Conservation (phyloP, 805 yeast genomes). For the Pichia gijzeniarum region DNA sequence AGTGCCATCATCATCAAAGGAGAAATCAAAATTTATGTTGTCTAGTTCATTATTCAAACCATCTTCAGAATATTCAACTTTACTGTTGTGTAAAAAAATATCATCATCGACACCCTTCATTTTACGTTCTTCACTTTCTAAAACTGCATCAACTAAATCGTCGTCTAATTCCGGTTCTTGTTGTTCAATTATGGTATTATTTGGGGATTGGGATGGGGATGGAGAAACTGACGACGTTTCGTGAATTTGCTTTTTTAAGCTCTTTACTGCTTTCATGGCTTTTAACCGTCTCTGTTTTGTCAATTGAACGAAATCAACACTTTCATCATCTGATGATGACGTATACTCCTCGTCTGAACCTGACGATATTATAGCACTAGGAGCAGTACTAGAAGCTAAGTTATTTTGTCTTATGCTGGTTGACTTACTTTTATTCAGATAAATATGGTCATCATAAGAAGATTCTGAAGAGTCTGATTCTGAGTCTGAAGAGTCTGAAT, state of each 20-base stretch:
- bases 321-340: slow-evolving; percentile 50
- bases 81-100: slow-evolving; percentile 7
- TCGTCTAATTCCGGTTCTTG: slow-evolving; percentile 37
- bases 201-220: background rate
- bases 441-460: slow-evolving; percentile 11
- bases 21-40: slow-evolving; percentile 19
- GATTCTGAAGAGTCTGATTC: slow-evolving; percentile 4
- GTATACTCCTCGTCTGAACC: slow-evolving; percentile 30
- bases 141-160: slow-evolving; percentile 36
- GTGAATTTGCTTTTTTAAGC: slow-evolving; percentile 14
- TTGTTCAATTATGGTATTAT: slow-evolving; percentile 18
- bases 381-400: slow-evolving; percentile 17
- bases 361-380: background rate
- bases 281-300: slow-evolving; percentile 61
- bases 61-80: slow-evolving; percentile 2
- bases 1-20: slow-evolving; percentile 23
- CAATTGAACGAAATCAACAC: slow-evolving; percentile 64
- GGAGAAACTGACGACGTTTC: slow-evolving; percentile 7
- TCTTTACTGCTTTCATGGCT: slow-evolving; percentile 42
- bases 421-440: slow-evolving; percentile 4
- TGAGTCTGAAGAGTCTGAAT: background rate
- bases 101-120: slow-evolving; percentile 25
- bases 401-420: background rate
- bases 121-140: slow-evolving; percentile 36
- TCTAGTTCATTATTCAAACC: slow-evolving; percentile 18